Conservation (phyloP, 1,139 yeast genomes). For the Yamadazyma atlantica region DNA sequence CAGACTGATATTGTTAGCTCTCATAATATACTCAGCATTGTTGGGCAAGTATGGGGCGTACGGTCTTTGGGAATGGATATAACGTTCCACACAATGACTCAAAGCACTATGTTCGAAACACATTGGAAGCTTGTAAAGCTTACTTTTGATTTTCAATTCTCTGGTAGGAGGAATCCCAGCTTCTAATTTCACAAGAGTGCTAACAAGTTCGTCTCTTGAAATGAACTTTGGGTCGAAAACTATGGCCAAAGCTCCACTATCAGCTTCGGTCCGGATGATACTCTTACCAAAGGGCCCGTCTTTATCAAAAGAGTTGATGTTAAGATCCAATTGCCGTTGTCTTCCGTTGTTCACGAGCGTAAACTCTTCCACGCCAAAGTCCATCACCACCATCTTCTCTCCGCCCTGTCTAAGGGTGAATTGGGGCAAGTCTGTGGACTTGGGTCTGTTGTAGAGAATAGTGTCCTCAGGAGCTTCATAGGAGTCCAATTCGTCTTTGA, state of each 20-base stretch:
- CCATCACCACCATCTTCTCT: slow-evolving; percentile 5
- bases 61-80: slow-evolving; percentile 8
- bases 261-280: slow-evolving; percentile 4
- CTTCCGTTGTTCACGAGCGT: slow-evolving; percentile 8
- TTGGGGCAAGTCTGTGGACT: slow-evolving; percentile 1
- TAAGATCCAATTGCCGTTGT: slow-evolving; percentile 4
- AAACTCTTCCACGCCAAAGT: slow-evolving; percentile 6
- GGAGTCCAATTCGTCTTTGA: background rate
- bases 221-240: slow-evolving; percentile 3
- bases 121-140: slow-evolving; percentile 7
- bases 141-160: slow-evolving; percentile 5
- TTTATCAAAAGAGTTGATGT: background rate
- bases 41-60: slow-evolving; percentile 9
- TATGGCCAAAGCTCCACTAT: slow-evolving; percentile 7
- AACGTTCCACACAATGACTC: slow-evolving; percentile 5
- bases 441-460: slow-evolving; percentile 3
- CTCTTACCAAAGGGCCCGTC: background rate
- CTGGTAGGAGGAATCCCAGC: slow-evolving; percentile 1
- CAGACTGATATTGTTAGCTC: slow-evolving; percentile 6
- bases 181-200: slow-evolving; percentile 3
- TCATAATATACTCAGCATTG: slow-evolving; percentile 7
- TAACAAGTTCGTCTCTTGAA: slow-evolving; percentile 1
- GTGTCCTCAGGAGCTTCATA: slow-evolving; percentile 4
- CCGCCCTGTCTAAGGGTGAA: slow-evolving; percentile 8
- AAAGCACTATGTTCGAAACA: slow-evolving; percentile 7